phyloP scores from a whole-genome alignment of 2,329 filamentous ascomycete species.

The Sclerotinia spermophila region DNA sequence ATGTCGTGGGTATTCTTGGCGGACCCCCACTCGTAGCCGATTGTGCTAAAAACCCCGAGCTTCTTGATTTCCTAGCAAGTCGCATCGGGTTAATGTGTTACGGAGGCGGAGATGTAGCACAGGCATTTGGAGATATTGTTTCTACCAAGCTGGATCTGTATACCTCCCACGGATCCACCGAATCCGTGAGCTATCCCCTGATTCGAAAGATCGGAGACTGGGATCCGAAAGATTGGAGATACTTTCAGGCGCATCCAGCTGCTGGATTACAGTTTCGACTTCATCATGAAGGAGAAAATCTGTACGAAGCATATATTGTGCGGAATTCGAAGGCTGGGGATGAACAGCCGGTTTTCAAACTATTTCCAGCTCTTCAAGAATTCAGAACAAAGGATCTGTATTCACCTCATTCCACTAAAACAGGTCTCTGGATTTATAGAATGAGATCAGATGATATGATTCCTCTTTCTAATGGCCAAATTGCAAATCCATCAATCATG shows the following conservation, averaged over 20 bases:
- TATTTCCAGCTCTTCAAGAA: neutral
- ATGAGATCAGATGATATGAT: conserved; percentile 21
- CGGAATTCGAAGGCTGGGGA: neutral
- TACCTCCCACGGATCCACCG: neutral
- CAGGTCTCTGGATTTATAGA: conserved; percentile 16
- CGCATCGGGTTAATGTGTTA: neutral
- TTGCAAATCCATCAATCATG: conserved; percentile 4
- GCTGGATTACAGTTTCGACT: neutral
- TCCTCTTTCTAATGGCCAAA: conserved; percentile 1
- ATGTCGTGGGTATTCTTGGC: neutral
- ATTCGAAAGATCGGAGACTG: neutral
- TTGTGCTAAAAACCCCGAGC: neutral
- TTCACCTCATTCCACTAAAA: conserved; percentile 14
- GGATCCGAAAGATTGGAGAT: conserved; percentile 2
- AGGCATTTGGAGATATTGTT: neutral
- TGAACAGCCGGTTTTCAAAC: neutral
- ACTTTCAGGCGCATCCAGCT: neutral
- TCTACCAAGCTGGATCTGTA: neutral
- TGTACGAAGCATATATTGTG: neutral
- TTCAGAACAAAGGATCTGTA: conserved; percentile 13
- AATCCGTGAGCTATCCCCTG: neutral
- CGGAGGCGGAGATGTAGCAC: conserved; percentile 12
- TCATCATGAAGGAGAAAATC: conserved; percentile 16
- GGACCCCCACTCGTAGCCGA: neutral
- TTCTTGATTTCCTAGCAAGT: neutral